Conservation (phyloP, 305 asterid species). For the Fraxinus ornus region DNA sequence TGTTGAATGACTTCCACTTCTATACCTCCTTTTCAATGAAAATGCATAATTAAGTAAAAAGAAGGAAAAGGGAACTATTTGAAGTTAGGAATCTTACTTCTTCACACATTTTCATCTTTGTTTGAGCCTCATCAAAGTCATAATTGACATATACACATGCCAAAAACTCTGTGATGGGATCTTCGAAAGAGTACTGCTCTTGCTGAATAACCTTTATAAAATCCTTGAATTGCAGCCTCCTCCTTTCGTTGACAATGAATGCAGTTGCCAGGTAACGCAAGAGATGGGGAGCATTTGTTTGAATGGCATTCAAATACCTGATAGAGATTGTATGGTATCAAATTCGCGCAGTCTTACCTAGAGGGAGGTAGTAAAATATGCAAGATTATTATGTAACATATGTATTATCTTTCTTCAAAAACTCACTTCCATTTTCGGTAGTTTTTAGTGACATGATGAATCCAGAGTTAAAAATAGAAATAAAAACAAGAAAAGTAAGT, state of each 20-base stretch:
- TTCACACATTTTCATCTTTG: conserved; percentile 97
- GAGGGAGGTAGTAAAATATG: conserved; percentile 5
- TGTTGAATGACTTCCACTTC: background rate
- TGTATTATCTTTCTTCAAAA: background rate
- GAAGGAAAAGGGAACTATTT: background rate
- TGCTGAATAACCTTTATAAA: conserved; percentile 92
- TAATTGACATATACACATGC: conserved; percentile 86
- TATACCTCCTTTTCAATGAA: background rate
- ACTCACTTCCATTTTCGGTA: background rate
- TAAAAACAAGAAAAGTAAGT: background rate
- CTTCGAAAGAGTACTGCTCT: conserved; percentile 80
- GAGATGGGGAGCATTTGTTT: conserved; percentile 94
- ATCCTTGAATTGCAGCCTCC: conserved; percentile 91
- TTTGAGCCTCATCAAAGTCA: conserved; percentile 95
- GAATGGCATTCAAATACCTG: conserved; percentile 95
- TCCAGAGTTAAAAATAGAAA: background rate
- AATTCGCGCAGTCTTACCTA: background rate
- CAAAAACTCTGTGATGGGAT: conserved; percentile 92
- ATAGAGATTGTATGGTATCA: background rate
- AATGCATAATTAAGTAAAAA: background rate
- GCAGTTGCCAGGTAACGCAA: conserved; percentile 93
- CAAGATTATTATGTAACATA: background rate
- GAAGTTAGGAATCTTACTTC: conserved; percentile 55
- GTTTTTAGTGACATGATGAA: background rate
- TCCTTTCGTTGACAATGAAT: conserved; percentile 92